These are phyloP conservation scores for Apiospora sp. DNA, from an alignment of 2,329 filamentous ascomycete species.

Conservation along the genomic window DNA sequence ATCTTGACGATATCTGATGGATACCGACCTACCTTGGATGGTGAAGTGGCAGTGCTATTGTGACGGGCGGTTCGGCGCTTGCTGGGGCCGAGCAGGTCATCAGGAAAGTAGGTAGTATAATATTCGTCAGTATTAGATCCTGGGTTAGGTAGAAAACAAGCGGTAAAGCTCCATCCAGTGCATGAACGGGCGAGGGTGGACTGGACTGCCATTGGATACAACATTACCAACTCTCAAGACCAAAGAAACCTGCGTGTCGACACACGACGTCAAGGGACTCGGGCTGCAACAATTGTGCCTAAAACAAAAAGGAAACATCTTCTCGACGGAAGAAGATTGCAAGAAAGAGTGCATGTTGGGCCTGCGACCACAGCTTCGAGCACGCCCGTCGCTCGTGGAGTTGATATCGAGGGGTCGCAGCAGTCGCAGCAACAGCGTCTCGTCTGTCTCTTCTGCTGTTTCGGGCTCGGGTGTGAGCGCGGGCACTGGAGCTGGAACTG, in stretches of 20 bases:
- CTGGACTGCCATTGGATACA: conserved; percentile 15
- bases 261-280: background rate
- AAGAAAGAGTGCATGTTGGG: conserved; percentile 52
- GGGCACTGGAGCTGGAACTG: background rate
- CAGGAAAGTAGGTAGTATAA: background rate
- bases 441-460: conserved; percentile 14
- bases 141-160: background rate
- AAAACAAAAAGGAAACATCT: background rate
- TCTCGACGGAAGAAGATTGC: conserved; percentile 15
- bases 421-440: conserved; percentile 32
- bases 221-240: background rate
- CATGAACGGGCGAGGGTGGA: conserved; percentile 4
- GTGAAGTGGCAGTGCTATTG: conserved; percentile 2
- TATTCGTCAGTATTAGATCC: background rate
- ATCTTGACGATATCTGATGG: background rate
- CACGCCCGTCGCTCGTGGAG: conserved; percentile 62
- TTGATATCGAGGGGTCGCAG: conserved; percentile 43
- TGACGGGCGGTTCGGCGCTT: conserved; percentile 13
- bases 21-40: background rate
- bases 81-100: conserved; percentile 7
- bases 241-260: background rate
- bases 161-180: conserved; percentile 6
- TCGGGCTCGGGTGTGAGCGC: background rate
- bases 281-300: background rate
- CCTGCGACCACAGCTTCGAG: conserved; percentile 59